Evolutionary conservation across 495 filamentous ascomycete species (phyloP).

Genomic region (Xylaria curta): DNA sequence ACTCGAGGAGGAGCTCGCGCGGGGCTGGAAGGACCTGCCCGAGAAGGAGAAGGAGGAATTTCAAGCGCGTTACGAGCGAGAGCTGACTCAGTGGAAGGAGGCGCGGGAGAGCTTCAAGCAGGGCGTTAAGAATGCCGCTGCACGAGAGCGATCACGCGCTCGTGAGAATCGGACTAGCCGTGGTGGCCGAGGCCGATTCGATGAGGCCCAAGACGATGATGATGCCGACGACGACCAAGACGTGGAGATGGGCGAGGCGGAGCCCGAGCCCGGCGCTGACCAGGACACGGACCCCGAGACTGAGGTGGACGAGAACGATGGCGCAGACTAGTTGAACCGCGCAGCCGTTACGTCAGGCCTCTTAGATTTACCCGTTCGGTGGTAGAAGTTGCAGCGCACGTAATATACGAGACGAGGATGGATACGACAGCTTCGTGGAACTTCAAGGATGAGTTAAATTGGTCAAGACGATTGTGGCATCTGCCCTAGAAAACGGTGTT

Average conservation of each 20-base stretch:
- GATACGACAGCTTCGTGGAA: background rate
- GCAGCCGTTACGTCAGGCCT: background rate
- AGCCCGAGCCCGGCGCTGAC: slow-evolving; percentile 37
- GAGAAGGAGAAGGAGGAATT: slow-evolving; percentile 54
- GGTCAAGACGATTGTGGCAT: background rate
- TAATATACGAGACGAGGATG: background rate
- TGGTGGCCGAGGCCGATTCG: slow-evolving; percentile 35
- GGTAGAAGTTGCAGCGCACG: background rate
- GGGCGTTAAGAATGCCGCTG: slow-evolving; percentile 43
- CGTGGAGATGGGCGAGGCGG: slow-evolving; percentile 41
- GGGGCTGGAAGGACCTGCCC: slow-evolving; percentile 56
- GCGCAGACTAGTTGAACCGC: slow-evolving; percentile 20
- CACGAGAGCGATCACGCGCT: slow-evolving; percentile 39
- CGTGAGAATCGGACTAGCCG: slow-evolving; percentile 32
- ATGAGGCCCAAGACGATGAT: slow-evolving; percentile 37
- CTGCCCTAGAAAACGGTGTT: slow-evolving; percentile 1
- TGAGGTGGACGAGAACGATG: slow-evolving; percentile 47
- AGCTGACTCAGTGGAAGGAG: slow-evolving; percentile 50
- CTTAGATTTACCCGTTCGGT: background rate
- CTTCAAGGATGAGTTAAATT: background rate
- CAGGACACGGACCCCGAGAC: slow-evolving; percentile 48
- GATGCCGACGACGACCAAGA: slow-evolving; percentile 40
- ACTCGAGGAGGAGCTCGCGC: slow-evolving; percentile 54
- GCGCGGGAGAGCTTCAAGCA: slow-evolving; percentile 43
- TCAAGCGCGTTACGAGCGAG: slow-evolving; percentile 47